A percentile compares a stretch with the other conserved stretches of the same genome.
Evolutionary conservation across 148 eudicot species (phyloP).

Genomic region (Heliosperma pusillum): DNA sequence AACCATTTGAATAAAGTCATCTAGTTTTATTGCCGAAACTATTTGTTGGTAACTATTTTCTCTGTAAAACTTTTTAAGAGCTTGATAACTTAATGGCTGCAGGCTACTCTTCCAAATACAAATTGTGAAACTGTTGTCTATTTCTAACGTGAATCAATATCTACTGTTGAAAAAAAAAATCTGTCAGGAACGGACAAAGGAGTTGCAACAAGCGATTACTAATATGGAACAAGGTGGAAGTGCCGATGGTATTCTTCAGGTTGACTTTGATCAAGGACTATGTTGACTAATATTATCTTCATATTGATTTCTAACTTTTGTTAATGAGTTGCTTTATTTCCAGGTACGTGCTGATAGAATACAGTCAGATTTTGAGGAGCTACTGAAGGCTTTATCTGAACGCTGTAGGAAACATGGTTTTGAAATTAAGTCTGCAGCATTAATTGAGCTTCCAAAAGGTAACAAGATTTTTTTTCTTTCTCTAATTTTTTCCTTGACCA

Average conservation of each 20-base stretch:
- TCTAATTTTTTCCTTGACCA: background rate
- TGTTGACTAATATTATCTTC: constrained; percentile 1
- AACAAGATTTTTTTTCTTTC: constrained; percentile 3
- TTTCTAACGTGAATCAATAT: background rate
- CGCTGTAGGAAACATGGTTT: constrained; percentile 84
- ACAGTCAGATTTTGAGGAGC: constrained; percentile 93
- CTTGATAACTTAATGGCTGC: constrained; percentile 2
- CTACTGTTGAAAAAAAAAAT: background rate
- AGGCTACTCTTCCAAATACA: background rate
- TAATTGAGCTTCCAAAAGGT: constrained; percentile 87
- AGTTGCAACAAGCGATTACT: constrained; percentile 78
- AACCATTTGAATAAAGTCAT: background rate
- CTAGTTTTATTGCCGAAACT: background rate
- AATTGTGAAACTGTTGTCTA: background rate
- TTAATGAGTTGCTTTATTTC: constrained; percentile 10
- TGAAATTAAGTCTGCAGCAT: constrained; percentile 67
- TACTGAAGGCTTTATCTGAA: constrained; percentile 74
- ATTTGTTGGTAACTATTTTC: constrained; percentile 1
- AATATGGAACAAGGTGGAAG: constrained; percentile 99
- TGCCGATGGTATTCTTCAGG: constrained; percentile 99
- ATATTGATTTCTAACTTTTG: constrained; percentile 2
- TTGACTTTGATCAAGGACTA: constrained; percentile 28
- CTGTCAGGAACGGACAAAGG: constrained; percentile 75
- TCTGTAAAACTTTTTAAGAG: background rate
- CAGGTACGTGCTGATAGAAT: constrained; percentile 98